Conservation (phyloP, 2,329 filamentous ascomycete genomes). For the Apiospora rasikravindrae region DNA sequence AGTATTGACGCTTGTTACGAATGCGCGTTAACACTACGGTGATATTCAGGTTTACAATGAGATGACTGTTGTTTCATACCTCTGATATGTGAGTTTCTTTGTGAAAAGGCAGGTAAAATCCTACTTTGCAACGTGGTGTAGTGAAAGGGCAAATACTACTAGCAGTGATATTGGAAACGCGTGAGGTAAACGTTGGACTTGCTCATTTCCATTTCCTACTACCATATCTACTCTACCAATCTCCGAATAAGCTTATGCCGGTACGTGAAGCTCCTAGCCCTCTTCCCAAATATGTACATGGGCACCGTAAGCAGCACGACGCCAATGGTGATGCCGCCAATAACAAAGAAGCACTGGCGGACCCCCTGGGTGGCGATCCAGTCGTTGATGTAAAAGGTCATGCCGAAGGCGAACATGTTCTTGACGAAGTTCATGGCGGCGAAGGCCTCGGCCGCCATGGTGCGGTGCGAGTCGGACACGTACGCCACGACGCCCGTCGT, state of each 20-base stretch:
- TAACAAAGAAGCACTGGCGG: slow-evolving; percentile 44
- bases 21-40: too few species aligned
- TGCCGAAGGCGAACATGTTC: slow-evolving; percentile 52
- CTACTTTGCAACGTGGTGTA: too few species aligned
- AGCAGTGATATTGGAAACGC: too few species aligned
- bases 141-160: too few species aligned
- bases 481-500: slow-evolving; percentile 36
- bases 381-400: slow-evolving; percentile 50
- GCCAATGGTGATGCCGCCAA: slow-evolving; percentile 47
- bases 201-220: too few species aligned
- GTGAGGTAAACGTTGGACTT: background rate
- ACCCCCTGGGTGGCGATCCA: slow-evolving; percentile 44
- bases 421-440: slow-evolving; percentile 54
- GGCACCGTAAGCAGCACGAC: slow-evolving; percentile 53
- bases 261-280: slow-evolving; percentile 47
- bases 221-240: background rate
- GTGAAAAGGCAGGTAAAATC: too few species aligned
- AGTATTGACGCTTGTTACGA: too few species aligned
- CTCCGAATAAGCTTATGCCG: slow-evolving; percentile 38
- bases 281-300: slow-evolving; percentile 56
- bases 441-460: slow-evolving; percentile 50
- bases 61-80: too few species aligned
- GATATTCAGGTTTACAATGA: too few species aligned
- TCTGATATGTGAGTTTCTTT: too few species aligned
- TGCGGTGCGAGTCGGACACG: slow-evolving; percentile 53